Evolutionary conservation across 805 yeast genomes (phyloP).

Genomic region (Teunomyces cretensis): DNA sequence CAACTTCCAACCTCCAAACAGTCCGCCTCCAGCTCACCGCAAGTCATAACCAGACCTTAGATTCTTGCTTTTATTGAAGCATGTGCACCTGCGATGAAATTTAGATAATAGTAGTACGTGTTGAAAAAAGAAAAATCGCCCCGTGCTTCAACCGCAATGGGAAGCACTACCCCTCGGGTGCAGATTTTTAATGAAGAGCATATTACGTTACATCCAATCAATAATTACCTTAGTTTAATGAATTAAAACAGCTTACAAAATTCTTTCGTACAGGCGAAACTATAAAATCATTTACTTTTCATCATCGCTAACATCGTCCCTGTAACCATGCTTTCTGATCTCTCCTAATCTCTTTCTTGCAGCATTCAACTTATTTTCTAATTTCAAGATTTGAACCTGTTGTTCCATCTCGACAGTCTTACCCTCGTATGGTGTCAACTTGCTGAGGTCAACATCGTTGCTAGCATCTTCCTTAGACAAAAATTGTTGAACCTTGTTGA

Average conservation of each 20-base stretch:
- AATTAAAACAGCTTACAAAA: no score
- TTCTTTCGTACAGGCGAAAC: no score
- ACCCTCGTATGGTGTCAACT: slow-evolving; percentile 72
- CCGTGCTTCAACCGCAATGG: no score
- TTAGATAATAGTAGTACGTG: no score
- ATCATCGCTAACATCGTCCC: slow-evolving; percentile 56
- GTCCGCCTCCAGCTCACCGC: slow-evolving; percentile 19
- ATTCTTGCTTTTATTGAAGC: no score
- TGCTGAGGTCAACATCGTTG: slow-evolving; percentile 60
- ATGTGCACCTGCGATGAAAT: no score
- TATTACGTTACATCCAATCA: no score
- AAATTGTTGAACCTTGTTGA: slow-evolving; percentile 64
- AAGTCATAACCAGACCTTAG: not conserved
- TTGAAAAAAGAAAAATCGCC: no score
- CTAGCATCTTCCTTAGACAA: slow-evolving; percentile 38
- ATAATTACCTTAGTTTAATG: no score
- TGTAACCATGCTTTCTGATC: slow-evolving; percentile 76
- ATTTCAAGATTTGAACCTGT: slow-evolving; percentile 82
- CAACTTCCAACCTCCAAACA: slow-evolving; percentile 13
- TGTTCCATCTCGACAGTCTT: slow-evolving; percentile 89
- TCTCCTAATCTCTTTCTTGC: slow-evolving; percentile 85
- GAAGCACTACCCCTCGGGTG: no score
- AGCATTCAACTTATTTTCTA: slow-evolving; percentile 67
- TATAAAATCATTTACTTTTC: slow-evolving; percentile 32
- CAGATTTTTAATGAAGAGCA: no score